Base-by-base conservation (phyloP, 805 yeast genomes). In the Nakazawaea populi region DNA sequence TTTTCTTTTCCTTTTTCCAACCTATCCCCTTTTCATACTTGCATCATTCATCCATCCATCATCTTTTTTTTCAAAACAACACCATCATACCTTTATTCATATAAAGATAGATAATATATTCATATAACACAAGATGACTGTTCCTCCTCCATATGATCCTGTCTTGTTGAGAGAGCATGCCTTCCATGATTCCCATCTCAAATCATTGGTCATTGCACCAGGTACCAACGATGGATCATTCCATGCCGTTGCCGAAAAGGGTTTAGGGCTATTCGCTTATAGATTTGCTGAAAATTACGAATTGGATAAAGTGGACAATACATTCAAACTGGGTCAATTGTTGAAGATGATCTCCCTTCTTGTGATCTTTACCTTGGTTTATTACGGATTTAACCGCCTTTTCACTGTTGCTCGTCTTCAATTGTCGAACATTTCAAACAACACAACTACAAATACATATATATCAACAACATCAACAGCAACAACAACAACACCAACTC, bases 131-230 rank as follows among this genome's bases (percentile, higher is more conserved):
- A 39, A 31, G 5, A 66, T 66, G 70, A 58, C 63, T 10, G 58
- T 66, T 12, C 71, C 72, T 12, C 63, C 70, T 6, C 57, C 61
- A 18, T 58, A 61, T 54, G 71, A 68, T 49, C 50, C 66, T 0
- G 63, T 67, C 5, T 58, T 68, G 11, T 46, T 68, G 18, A 58
- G 70, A 48, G 72, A 68, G 54, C 72, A 68, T 49, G 50, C 63
- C 8, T 68, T 55, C 51, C 61, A 60, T 35, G 67, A 63, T 45
- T 42, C 61, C 3, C 54, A 58, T 38, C 51, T 60, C 36, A 52
- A 45, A 31, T 56, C 58, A 44, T 42, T 65, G 30, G 67, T 67
- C 7, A 49, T 67, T 27, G 63, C 67, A 2, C 60, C 64, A 29
- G 57, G 58, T 2, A 29, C 41, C 27, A 44, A 55, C 10, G 49